Evolutionary conservation across 2,329 filamentous ascomycete species (phyloP), one percentile per base, ranked within the genome.

Genomic region (Alternaria sp.): DNA sequence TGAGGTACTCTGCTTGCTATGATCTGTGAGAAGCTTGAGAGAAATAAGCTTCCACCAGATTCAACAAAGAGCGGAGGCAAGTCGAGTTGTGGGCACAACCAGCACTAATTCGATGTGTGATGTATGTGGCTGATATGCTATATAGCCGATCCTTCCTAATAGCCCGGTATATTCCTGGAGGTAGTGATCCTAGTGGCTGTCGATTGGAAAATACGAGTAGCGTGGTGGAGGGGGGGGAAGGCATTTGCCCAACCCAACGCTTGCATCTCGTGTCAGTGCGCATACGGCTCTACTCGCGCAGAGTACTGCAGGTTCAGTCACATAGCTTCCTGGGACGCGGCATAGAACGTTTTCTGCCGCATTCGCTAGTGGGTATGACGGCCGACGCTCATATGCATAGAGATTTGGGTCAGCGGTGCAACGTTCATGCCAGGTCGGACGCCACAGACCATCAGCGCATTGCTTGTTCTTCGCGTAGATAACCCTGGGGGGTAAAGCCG

Each of bases 401-500:
- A 21, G 7, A 21, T 17, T 57, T 40, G 23, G 36, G 40, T 26
- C 64, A 64, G 65, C 61, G 43, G 49, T 46, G 25, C 57, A 66
- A 69, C 65, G 62, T 62, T 66, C 62, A 52, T 59, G 61, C 62
- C 66, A 64, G 61, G 56, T 62, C 60, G 49, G 50, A 44, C 47
- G 36, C 49, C 56, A 51, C 45, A 54, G 30, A 50, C 60, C 47
- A 44, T 53, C 59, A 61, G 61, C 60, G 56, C 28, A 36, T 63
- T 65, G 70, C 61, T 72, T 65, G 57, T 69, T 61, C 65, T 7
- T 54, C 66, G 67, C 61, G 57, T 70, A 62, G 28, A 63, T 49
- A 68, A 63, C 67, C 66, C 26, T 15, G 59, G 65, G 46, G 17
- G 47, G 67, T 65, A n/a, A 62, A 65, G 52, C 46, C 32, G 28